A percentile compares a stretch with the other conserved stretches of the same genome.
phyloP scores from a whole-genome alignment of 352 stramenopile species.

The Phytophthora citricola region DNA sequence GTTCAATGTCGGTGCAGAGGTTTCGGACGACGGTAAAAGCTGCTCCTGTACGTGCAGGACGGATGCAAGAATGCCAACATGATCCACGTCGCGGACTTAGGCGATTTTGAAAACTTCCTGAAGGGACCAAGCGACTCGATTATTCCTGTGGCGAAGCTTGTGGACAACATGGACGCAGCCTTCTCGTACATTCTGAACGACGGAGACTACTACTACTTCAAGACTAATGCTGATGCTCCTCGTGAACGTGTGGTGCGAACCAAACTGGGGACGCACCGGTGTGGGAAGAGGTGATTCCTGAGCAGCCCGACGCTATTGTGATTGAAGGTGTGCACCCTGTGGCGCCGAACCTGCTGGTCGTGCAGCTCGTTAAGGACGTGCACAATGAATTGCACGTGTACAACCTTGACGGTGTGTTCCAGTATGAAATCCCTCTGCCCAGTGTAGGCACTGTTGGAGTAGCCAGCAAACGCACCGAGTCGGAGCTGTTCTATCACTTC shows the following conservation, averaged over 20 bases:
- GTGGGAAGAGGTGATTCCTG: constrained; percentile 87
- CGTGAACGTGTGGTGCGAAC: constrained; percentile 78
- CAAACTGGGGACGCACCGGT: constrained; percentile 44
- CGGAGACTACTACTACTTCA: constrained; percentile 88
- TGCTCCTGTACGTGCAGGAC: constrained; percentile 82
- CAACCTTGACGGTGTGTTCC: constrained; percentile 75
- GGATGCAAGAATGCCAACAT: constrained; percentile 92
- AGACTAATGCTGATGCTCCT: constrained; percentile 84
- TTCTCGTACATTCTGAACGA: constrained; percentile 92
- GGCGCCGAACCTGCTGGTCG: constrained; percentile 70
- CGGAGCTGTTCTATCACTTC: constrained; percentile 91
- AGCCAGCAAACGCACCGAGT: constrained; percentile 73
- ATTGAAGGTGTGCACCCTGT: constrained; percentile 76
- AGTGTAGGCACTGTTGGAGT: constrained; percentile 74
- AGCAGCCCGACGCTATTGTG: constrained; percentile 77
- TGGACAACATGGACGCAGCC: constrained; percentile 86
- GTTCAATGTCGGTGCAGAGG: constrained; percentile 67
- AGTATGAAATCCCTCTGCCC: constrained; percentile 75
- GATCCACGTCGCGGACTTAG: constrained; percentile 76
- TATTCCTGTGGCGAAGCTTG: constrained; percentile 75
- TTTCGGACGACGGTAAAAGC: constrained; percentile 83
- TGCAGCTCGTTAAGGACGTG: constrained; percentile 87
- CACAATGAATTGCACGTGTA: constrained; percentile 83
- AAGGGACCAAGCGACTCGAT: constrained; percentile 34
- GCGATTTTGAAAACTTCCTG: constrained; percentile 58